Evolutionary conservation across 371 early-diverging fungal species (phyloP).

Genomic region (Umbelopsis sp.): DNA sequence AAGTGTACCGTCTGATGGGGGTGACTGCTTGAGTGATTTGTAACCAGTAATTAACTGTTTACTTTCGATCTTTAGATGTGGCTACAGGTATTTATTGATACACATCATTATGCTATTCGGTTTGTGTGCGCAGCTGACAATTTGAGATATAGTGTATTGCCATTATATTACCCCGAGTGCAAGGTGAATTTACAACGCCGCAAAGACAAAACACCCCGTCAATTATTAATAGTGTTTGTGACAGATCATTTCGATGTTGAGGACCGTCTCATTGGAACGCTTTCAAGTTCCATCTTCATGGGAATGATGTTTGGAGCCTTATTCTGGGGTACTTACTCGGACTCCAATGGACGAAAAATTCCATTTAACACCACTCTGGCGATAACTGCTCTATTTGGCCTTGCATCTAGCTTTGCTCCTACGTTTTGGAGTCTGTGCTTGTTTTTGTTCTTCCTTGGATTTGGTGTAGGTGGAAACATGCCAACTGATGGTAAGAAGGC

Average conservation of each 20-base stretch:
- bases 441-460: conserved; percentile 70
- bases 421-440: conserved; percentile 67
- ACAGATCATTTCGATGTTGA: conserved; percentile 62
- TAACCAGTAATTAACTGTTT: background rate
- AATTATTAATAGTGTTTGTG: background rate
- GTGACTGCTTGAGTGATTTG: background rate
- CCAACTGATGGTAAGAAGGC: conserved; percentile 74
- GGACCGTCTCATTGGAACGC: conserved; percentile 61
- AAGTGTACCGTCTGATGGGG: conserved; percentile 24
- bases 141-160: conserved; percentile 55
- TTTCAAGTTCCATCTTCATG: conserved; percentile 71
- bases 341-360: conserved; percentile 75
- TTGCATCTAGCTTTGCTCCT: conserved; percentile 69
- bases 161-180: conserved; percentile 62
- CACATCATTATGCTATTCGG: background rate
- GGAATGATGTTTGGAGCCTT: conserved; percentile 86
- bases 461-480: conserved; percentile 90
- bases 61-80: conserved; percentile 55
- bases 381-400: conserved; percentile 74
- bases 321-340: conserved; percentile 82
- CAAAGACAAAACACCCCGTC: background rate
- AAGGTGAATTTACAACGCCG: conserved; percentile 33
- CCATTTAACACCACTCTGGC: conserved; percentile 81
- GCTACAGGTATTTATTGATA: conserved; percentile 56
- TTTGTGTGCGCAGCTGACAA: conserved; percentile 2